phyloP scores from a whole-genome alignment of 169 alveolate genomes.

The Cryptosporidium sp. region DNA sequence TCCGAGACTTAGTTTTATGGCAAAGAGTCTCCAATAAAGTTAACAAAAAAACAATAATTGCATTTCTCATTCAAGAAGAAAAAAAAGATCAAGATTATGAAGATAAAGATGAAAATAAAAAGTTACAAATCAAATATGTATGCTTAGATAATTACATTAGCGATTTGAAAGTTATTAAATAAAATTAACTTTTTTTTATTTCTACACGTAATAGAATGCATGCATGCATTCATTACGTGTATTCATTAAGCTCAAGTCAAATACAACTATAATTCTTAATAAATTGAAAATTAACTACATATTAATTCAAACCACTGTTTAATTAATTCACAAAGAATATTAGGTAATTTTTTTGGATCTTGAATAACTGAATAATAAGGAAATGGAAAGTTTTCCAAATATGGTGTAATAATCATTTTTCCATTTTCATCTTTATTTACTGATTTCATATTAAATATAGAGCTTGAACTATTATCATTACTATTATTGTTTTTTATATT shows the following conservation, averaged over 20 bases:
- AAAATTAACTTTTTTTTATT: neutral
- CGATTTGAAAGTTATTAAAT: slow-evolving; percentile 27
- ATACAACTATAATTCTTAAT: neutral
- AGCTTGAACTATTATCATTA: slow-evolving; percentile 81
- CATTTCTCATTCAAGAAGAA: neutral
- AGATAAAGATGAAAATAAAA: too few relatives aligned
- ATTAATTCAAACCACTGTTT: slow-evolving; percentile 83
- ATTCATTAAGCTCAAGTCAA: too few relatives aligned
- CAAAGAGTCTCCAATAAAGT: slow-evolving; percentile 50
- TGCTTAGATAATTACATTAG: neutral
- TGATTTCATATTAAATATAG: slow-evolving; percentile 87
- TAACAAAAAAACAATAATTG: slow-evolving; percentile 26
- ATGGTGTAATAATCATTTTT: slow-evolving; percentile 88
- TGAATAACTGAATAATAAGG: slow-evolving; percentile 94
- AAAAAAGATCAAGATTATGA: too few relatives aligned
- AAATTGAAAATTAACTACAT: neutral
- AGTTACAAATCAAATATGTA: neutral
- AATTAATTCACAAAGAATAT: slow-evolving; percentile 85
- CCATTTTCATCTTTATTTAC: slow-evolving; percentile 86
- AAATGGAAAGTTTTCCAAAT: slow-evolving; percentile 95
- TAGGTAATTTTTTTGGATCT: slow-evolving; percentile 86
- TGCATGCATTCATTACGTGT: neutral
- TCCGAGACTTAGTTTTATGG: slow-evolving; percentile 51
- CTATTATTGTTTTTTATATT: slow-evolving; percentile 78
- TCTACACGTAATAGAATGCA: neutral